A percentile compares a stretch with the other conserved stretches of the same genome.
Conservation (phyloP, 257 asterid genomes). For the Nicotiana knightiana region DNA sequence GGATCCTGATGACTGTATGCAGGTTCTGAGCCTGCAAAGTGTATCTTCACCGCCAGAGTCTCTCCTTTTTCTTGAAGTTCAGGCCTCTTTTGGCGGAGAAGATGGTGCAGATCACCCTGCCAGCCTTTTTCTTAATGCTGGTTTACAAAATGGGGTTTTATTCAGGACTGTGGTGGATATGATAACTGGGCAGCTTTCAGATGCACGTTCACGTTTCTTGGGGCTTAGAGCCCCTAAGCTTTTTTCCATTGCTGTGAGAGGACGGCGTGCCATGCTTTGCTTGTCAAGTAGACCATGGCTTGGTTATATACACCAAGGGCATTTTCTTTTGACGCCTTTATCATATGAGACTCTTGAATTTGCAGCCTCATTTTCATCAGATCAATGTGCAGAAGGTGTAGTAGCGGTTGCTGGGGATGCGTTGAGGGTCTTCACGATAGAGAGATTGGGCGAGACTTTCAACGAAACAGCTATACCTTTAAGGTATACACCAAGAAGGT, state of each 20-base stretch:
- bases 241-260: constrained; percentile 80
- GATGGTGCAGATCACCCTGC: constrained; percentile 99
- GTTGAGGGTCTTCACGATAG: constrained; percentile 87
- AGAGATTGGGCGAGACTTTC: constrained; percentile 94
- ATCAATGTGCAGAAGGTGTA: constrained; percentile 99
- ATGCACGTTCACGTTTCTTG: constrained; percentile 93
- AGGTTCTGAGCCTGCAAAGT: constrained; percentile 87
- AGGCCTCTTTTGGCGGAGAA: constrained; percentile 95
- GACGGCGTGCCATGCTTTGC: constrained; percentile 94
- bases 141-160: constrained; percentile 87
- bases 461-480: constrained; percentile 87
- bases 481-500: constrained; percentile 96
- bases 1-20: constrained; percentile 99
- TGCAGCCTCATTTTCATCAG: constrained; percentile 97
- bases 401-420: constrained; percentile 99
- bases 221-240: constrained; percentile 96
- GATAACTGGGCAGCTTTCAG: constrained; percentile 97
- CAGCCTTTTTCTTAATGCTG: constrained; percentile 86
- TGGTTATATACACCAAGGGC: constrained; percentile 98
- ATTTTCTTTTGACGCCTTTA: constrained; percentile 88
- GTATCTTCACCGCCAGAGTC: constrained; percentile 98
- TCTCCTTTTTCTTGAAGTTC: constrained; percentile 95
- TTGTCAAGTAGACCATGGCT: constrained; percentile 99
- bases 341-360: constrained; percentile 94
- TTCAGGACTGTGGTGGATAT: constrained; percentile 98